Base-by-base conservation (phyloP, 2,329 filamentous ascomycete species). In the Plenodomus lindquistii region DNA sequence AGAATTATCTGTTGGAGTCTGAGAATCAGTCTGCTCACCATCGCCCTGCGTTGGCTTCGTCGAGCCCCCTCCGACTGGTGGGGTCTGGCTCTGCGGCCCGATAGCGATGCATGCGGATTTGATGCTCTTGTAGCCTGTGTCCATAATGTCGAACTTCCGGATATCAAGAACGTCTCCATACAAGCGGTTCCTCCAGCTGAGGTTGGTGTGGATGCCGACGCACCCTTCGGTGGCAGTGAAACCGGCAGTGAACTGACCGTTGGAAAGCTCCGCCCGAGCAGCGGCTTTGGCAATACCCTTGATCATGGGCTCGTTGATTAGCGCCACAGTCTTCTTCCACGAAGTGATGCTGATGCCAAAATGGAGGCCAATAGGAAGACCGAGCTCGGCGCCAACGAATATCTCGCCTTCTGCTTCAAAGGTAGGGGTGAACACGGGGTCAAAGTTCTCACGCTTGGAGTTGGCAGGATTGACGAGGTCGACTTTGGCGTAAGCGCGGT, bases 231-330 rank as follows among this genome's bases (percentile, higher is more conserved):
- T 43, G 4, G 13, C 16, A 4, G 40, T 43, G 17, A 43, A 43
- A 4, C 40, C 40, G 22, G 40, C 40, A 20, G 40, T 21, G 20
- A 37, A 36, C 31, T 43, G 19, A 29, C 40, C 31, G 7, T 43
- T 29, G 18, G 21, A 18, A 7, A 43, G 40, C 31, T 37, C 40
- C 22, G 40, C 40, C 18, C 35, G 36, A 11, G 22, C 27, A 21
- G 40, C 40, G n/a, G 40, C 40, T 29, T 43, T 43, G 5, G 40
- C 40, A 10, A 43, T 37, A 21, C 40, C 40, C 40, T 43, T 43
- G 40, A 43, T 18, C 40, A 43, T 43, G 5, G 40, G 40, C 31
- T 43, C 40, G 15, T 43, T 36, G 18, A 43, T 43, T 7, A 43
- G 40, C 13, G 10, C 40, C 20, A 43, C 29, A 16, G 40, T 24